Evolutionary conservation across 2,329 filamentous ascomycete genomes (phyloP), one percentile per base, ranked within the genome.

Genomic region (Trichoderma atroviride): DNA sequence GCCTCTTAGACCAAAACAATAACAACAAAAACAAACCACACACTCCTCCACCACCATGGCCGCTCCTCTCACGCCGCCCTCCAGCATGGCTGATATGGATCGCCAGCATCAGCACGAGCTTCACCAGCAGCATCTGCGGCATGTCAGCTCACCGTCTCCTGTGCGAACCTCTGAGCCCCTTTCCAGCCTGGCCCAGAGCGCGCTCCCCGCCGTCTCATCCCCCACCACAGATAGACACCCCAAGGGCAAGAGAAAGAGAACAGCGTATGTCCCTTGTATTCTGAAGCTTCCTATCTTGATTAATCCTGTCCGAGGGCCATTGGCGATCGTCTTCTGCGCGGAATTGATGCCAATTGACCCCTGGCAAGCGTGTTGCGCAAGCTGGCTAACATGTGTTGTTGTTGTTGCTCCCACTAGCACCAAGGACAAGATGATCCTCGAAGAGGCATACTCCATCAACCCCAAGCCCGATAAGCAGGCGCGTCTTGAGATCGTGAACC

Each of bases 391-490:
- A 37, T 47, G 62, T 47, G 62, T 50, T 50, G 24, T 5, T 24
- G 1, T 33, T 31, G 33, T 33, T 0, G 37, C 43, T 5, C 2
- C 27, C 52, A 24, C 40, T 72, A 97, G 93, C 77, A 90, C 92
- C 52, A 92, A 95, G 80, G 95, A 98, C 82, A 95, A 97, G 83
- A 88, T 90, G 64, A 88, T 96, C 65, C 89, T 97, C 71, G 95
- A 97, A 80, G 87, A 91, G 43, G 93, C 95, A 70, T 97, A 97
- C 78, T 86, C 88, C 74, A 87, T 85, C 71, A 96, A 97, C 79
- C 88, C 93, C 7, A 97, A 97, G 80, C 95, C 95, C 40, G 94
- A 97, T 83, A 97, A 97, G 82, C 87, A 89, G 68, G 91, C 93
- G 79, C 92, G 95, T 82, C 86, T 92, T 58, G 90, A 91, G 70